phyloP scores from a whole-genome alignment of 257 asterid species.

The Solanum ossicruentum region DNA sequence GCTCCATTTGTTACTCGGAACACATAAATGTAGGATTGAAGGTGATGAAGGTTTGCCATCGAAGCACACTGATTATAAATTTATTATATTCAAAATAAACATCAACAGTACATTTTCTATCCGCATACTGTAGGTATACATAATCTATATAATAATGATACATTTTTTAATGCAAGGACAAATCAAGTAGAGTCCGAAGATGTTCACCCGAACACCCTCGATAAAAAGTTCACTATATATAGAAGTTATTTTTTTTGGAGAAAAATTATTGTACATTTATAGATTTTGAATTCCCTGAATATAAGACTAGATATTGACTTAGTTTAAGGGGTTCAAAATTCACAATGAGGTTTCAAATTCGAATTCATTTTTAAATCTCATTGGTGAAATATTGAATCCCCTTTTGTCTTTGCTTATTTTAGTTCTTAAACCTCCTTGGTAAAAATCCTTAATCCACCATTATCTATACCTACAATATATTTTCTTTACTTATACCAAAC shows the following conservation, averaged over 20 bases:
- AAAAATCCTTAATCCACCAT: neutral
- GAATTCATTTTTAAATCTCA: neutral
- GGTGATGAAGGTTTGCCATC: neutral
- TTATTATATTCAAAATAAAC: neutral
- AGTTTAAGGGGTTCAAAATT: too few relatives aligned
- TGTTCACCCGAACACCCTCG: neutral
- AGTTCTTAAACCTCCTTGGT: neutral
- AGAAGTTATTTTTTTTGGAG: neutral
- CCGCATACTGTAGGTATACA: neutral
- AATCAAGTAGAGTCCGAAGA: neutral
- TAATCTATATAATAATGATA: neutral
- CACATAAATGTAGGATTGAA: too few relatives aligned
- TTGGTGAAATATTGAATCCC: neutral
- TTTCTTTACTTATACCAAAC: neutral
- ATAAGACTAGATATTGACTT: too few relatives aligned
- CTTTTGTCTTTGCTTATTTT: neutral
- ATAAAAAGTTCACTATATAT: neutral
- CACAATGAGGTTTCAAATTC: too few relatives aligned
- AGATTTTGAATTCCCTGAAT: too few relatives aligned
- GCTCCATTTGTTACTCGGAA: neutral
- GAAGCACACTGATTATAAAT: too few relatives aligned
- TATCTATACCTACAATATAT: neutral
- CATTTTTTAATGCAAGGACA: neutral
- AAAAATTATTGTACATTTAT: too few relatives aligned
- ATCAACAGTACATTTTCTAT: too few relatives aligned